Evolutionary conservation across 805 yeast species (phyloP), one percentile per base, ranked within the genome.

Genomic region (Wickerhamomyces mucosus): DNA sequence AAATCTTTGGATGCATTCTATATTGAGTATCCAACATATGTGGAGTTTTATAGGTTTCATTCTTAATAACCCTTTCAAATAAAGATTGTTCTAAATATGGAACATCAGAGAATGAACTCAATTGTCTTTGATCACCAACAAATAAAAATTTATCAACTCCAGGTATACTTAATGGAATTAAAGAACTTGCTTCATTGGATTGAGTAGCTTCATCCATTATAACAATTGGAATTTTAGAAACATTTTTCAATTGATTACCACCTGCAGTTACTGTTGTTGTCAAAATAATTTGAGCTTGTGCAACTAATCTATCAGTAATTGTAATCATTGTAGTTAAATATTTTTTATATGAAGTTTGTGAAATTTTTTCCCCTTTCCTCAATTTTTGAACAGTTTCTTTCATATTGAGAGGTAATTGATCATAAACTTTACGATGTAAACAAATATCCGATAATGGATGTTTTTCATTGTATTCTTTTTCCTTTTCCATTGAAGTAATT

Each of bases 141-240:
- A 79, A 72, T 3, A 78, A 72, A 50, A 78, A 73, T 43, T 71
- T 75, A 32, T 69, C 69, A 31, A 78, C 75, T 12, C 80, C 81
- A 4, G 74, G 69, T 63, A 78, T 68, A 6, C 82, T 75, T 37
- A 79, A 56, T 9, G 88, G 86, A 34, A 79, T 79, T 40, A 79
- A 59, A 0, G 84, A 73, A 2, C 75, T 62, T 6, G 85, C 80
- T 41, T 79, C 89, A 0, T 84, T 73, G 0, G 86, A 75, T 43
- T 78, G 86, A 0, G 86, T 78, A 4, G 83, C 70, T 55, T 79
- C 88, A 58, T 79, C 88, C 80, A 79, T 75, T 20, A 79, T 77
- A 6, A 79, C 80, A 12, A 72, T 78, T 0, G 79, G 79, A 3
- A 75, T 75, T 1, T 84, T 84, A 23, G 63, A 59, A 8, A 77